Base-by-base conservation (phyloP, 768 basidiomycete species). In the Rhodosporidiobolus odoratus region DNA sequence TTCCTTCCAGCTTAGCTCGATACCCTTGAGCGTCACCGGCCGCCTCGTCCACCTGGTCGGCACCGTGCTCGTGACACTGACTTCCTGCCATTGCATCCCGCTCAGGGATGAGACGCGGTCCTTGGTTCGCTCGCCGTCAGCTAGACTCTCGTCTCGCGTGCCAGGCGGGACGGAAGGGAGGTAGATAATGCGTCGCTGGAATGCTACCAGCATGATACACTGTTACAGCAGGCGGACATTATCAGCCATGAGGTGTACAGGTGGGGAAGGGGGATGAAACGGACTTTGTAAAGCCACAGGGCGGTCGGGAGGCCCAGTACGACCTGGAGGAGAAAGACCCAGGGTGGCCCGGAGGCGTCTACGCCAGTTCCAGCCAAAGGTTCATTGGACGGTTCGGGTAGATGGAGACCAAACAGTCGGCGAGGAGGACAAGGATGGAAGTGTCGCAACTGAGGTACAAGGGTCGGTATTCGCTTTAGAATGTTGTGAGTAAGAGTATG, bases 131-230 rank as follows among this genome's bases (percentile, higher is more conserved):
- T 69, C 65, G 4, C 50, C 53, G 4, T 52, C 35, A 12, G 32
- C 64, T 10, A 84, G 77, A 8, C 73, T 58, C 61, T 84, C 82
- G 16, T 76, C 73, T 25, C 83, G 78, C 4, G 82, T 79, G 23
- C 82, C 81, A 0, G 80, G 79, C 2, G 84, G 84, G 0, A 79
- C 80, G 45, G 83, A 83, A 1, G 82, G 81, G 81, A 85, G 83
- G 76, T 85, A 85, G 30, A 85, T 84, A 47, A 85, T 80, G 58
- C 81, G 81, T 3, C 84, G 80, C 69, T 85, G 84, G 58, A 85
- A 84, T 1, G 83, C 35, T 6, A 84, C 75, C 76, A 85, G 79
- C 79, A 84, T 81, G 4, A 82, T 41, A 72, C 82, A 84, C 84
- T 85, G 72, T 12, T 7, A 2, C 7, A 16, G n/a, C 15, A 30